Conservation (phyloP, 441 rosid genomes). For the Populus hybrid region DNA sequence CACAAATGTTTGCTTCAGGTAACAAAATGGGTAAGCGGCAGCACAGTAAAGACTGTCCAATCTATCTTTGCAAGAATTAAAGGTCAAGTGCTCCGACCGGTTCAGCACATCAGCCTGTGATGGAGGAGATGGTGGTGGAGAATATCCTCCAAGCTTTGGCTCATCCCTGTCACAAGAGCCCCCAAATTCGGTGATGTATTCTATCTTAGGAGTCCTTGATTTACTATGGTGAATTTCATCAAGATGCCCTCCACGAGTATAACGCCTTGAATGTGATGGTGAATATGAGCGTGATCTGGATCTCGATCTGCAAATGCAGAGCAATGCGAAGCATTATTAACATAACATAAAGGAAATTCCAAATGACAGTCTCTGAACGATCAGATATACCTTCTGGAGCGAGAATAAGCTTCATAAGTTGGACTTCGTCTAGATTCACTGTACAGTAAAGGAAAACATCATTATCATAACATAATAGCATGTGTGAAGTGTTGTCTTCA, state of each 20-base stretch:
- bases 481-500: neutral
- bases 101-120: slow-evolving; percentile 55
- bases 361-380: slow-evolving; percentile 11
- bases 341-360: slow-evolving; percentile 6
- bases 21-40: slow-evolving; percentile 72
- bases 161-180: slow-evolving; percentile 61
- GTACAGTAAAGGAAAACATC: slow-evolving; percentile 14
- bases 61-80: slow-evolving; percentile 94
- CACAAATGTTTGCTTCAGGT: slow-evolving; percentile 54
- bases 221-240: slow-evolving; percentile 63
- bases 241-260: slow-evolving; percentile 52
- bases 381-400: slow-evolving; percentile 59
- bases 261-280: slow-evolving; percentile 68
- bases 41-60: slow-evolving; percentile 73
- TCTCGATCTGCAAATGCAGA: slow-evolving; percentile 48
- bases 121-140: slow-evolving; percentile 93
- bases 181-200: slow-evolving; percentile 92
- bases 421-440: slow-evolving; percentile 95
- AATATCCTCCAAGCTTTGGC: slow-evolving; percentile 74
- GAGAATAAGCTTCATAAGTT: slow-evolving; percentile 92
- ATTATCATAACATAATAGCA: slow-evolving; percentile 14
- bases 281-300: slow-evolving; percentile 85
- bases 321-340: slow-evolving; percentile 13
- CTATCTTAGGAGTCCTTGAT: slow-evolving; percentile 72
- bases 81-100: slow-evolving; percentile 99